Conservation (phyloP, 129 eudicot species). For the Mikania micrantha region DNA sequence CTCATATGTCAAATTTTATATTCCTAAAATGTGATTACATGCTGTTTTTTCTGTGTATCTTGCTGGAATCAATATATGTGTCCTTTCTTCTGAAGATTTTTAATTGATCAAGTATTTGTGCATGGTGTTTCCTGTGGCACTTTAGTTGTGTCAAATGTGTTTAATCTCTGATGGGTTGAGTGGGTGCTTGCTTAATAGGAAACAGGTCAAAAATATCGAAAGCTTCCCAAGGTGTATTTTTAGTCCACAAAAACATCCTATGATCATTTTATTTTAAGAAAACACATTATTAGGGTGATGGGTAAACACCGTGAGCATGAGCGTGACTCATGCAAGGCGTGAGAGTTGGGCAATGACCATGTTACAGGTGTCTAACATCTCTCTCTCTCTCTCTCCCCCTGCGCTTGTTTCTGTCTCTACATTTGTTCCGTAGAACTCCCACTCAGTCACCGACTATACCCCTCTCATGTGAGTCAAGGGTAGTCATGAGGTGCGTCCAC, state of each 20-base stretch:
- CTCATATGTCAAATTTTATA: neutral
- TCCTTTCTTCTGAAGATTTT: neutral
- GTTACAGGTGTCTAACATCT: too few relatives aligned
- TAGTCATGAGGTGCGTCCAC: too few relatives aligned
- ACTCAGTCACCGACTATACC: too few relatives aligned
- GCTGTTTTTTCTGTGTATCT: neutral
- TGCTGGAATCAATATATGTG: neutral
- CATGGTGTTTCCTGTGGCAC: neutral
- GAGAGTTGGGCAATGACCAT: too few relatives aligned
- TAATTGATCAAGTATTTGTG: conserved; percentile 3
- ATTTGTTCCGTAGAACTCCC: too few relatives aligned
- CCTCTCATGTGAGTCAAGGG: too few relatives aligned
- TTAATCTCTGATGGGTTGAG: neutral
- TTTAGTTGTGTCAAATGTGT: neutral
- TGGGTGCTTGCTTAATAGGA: neutral
- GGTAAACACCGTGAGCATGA: too few relatives aligned
- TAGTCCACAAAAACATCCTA: neutral
- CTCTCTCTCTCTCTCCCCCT: too few relatives aligned
- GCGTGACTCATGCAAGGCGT: too few relatives aligned
- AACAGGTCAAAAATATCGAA: neutral
- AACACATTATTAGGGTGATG: neutral
- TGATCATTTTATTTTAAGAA: neutral
- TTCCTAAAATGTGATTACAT: neutral
- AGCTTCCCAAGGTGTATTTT: neutral
- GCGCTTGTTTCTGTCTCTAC: too few relatives aligned